Conservation (phyloP, 2,329 filamentous ascomycete species). For the Cordyceps cateniannulata region DNA sequence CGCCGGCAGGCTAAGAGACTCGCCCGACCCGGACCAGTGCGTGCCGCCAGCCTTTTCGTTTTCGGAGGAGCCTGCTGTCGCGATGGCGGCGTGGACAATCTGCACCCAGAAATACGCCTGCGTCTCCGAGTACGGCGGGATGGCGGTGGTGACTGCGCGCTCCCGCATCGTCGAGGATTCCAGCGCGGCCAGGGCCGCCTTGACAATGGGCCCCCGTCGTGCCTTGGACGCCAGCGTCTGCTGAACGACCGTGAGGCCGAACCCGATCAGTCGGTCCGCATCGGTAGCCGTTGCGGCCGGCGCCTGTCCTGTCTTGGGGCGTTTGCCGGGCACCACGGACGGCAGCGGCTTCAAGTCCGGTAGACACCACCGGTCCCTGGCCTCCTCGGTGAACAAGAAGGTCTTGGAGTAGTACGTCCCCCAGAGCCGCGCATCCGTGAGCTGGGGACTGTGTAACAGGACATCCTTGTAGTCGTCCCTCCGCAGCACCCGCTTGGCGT, state of each 20-base stretch:
- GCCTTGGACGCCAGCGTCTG: constrained; percentile 5
- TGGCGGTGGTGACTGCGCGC: constrained; percentile 12
- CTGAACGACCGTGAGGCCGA: constrained; percentile 26
- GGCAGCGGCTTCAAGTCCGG: constrained; percentile 26
- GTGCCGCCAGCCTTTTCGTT: neutral
- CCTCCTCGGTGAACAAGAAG: constrained; percentile 23
- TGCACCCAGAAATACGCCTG: constrained; percentile 29
- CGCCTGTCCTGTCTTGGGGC: neutral
- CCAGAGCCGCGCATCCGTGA: constrained; percentile 28
- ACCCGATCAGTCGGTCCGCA: constrained; percentile 20
- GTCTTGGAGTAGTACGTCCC: constrained; percentile 26
- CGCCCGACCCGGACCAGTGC: neutral
- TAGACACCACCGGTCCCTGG: constrained; percentile 23
- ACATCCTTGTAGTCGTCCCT: constrained; percentile 20
- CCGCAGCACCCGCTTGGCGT: constrained; percentile 8
- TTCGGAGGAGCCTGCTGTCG: neutral
- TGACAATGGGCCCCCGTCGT: constrained; percentile 18
- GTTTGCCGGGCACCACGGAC: neutral
- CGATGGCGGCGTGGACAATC: constrained; percentile 18
- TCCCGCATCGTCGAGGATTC: constrained; percentile 21
- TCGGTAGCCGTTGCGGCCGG: neutral
- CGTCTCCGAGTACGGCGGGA: constrained; percentile 25
- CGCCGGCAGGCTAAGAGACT: neutral
- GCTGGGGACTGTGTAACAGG: constrained; percentile 18
- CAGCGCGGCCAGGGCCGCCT: constrained; percentile 20